phyloP scores from a whole-genome alignment of 1,284 basidiomycete genomes.

The Cutaneotrichosporon mucoides region DNA sequence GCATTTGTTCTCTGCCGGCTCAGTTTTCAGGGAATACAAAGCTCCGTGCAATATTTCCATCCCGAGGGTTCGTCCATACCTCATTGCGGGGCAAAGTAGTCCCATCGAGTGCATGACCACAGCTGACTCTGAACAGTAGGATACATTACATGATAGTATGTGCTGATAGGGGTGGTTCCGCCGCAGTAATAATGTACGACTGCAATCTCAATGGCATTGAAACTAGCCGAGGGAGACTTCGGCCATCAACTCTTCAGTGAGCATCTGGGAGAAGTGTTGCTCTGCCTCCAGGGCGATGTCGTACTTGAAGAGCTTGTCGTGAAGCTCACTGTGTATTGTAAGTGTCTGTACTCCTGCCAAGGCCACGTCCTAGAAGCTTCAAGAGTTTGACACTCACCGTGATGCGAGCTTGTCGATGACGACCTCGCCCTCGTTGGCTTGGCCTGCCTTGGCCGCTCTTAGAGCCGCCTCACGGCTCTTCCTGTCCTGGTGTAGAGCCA shows the following conservation, averaged over 20 bases:
- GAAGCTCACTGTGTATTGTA: slow-evolving; percentile 16
- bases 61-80: too few relatives aligned
- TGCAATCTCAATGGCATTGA: too few relatives aligned
- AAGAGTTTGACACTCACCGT: background rate
- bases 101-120: too few relatives aligned
- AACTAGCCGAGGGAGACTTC: background rate
- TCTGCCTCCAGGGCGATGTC: slow-evolving; percentile 29
- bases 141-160: background rate
- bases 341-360: background rate
- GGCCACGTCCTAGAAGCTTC: background rate
- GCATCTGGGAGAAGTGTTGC: slow-evolving; percentile 20
- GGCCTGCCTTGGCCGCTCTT: background rate
- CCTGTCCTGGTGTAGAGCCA: slow-evolving; percentile 37
- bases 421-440: background rate
- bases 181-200: background rate
- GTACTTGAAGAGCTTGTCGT: slow-evolving; percentile 26
- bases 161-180: background rate
- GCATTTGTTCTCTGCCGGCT: too few relatives aligned
- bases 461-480: slow-evolving; percentile 26
- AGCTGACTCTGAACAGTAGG: background rate
- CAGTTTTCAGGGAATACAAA: too few relatives aligned
- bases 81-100: too few relatives aligned
- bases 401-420: slow-evolving; percentile 5
- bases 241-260: slow-evolving; percentile 6
- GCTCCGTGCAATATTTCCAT: too few relatives aligned